Conservation (phyloP, 805 yeast species). For the Saturnispora kantuleensis region DNA sequence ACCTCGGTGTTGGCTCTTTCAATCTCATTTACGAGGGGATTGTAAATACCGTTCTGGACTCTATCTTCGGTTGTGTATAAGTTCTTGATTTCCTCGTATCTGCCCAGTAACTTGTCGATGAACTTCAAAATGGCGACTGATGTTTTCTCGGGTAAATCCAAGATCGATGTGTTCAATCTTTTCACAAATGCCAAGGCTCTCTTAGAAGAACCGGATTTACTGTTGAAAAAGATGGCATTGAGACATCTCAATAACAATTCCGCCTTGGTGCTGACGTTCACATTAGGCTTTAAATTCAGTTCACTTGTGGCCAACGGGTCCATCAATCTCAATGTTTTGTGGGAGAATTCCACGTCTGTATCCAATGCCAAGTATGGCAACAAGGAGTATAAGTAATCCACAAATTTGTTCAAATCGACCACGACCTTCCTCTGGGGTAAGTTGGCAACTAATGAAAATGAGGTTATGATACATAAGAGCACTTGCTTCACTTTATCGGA, state of each 20-base stretch:
- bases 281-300: conserved; percentile 46
- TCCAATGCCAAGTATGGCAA: conserved; percentile 64
- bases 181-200: conserved; percentile 79
- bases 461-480: conserved; percentile 75
- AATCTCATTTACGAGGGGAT: conserved; percentile 53
- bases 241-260: conserved; percentile 71
- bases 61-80: conserved; percentile 84
- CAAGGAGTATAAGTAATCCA: conserved; percentile 62
- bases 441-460: conserved; percentile 75
- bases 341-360: conserved; percentile 78
- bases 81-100: conserved; percentile 64
- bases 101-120: conserved; percentile 61
- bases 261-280: conserved; percentile 80
- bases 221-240: conserved; percentile 72
- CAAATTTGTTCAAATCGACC: conserved; percentile 73
- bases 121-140: conserved; percentile 69
- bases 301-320: conserved; percentile 53
- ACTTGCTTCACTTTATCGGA: conserved; percentile 56
- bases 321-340: conserved; percentile 66
- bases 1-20: conserved; percentile 79
- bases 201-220: conserved; percentile 53
- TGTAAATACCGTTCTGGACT: conserved; percentile 69
- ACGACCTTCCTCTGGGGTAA: conserved; percentile 64
- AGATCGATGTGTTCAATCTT: conserved; percentile 53
- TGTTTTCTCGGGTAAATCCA: conserved; percentile 84